Conservation (phyloP, 768 basidiomycete species). For the Suillus weaverae region DNA sequence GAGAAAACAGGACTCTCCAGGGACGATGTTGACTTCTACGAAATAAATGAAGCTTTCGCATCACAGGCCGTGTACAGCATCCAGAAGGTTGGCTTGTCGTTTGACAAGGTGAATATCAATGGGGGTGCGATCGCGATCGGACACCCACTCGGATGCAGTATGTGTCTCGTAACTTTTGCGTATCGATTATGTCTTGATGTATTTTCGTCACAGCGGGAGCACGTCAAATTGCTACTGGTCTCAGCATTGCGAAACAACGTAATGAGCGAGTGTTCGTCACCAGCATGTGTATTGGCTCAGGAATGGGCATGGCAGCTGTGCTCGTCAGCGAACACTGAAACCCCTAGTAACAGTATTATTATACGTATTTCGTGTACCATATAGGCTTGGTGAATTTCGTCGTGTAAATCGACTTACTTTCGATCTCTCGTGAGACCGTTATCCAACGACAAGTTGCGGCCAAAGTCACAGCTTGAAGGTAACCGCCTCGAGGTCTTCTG, state of each 20-base stretch:
- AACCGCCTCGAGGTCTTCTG: neutral
- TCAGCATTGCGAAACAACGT: conserved; percentile 78
- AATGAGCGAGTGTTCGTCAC: conserved; percentile 79
- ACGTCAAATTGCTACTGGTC: conserved; percentile 83
- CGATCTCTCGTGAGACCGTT: neutral
- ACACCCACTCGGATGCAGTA: conserved; percentile 84
- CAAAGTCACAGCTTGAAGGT: neutral
- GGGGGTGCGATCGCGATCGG: conserved; percentile 91
- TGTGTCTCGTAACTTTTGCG: conserved; percentile 32
- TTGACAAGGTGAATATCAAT: conserved; percentile 79
- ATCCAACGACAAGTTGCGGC: neutral
- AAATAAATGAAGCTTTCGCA: conserved; percentile 93
- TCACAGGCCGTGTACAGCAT: conserved; percentile 76
- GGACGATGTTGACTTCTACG: conserved; percentile 84
- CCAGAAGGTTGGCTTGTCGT: conserved; percentile 66
- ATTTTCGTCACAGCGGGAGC: conserved; percentile 58
- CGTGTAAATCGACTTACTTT: neutral
- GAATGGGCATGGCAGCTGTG: conserved; percentile 89
- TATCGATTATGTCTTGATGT: conserved; percentile 1
- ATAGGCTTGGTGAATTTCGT: neutral
- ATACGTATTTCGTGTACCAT: neutral
- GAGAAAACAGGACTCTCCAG: conserved; percentile 61
- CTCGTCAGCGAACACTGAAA: conserved; percentile 80
- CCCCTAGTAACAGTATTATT: neutral
- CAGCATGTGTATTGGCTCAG: conserved; percentile 88